Evolutionary conservation across 2,329 filamentous ascomycete genomes (phyloP).

Genomic region (Clarireedia paspali): DNA sequence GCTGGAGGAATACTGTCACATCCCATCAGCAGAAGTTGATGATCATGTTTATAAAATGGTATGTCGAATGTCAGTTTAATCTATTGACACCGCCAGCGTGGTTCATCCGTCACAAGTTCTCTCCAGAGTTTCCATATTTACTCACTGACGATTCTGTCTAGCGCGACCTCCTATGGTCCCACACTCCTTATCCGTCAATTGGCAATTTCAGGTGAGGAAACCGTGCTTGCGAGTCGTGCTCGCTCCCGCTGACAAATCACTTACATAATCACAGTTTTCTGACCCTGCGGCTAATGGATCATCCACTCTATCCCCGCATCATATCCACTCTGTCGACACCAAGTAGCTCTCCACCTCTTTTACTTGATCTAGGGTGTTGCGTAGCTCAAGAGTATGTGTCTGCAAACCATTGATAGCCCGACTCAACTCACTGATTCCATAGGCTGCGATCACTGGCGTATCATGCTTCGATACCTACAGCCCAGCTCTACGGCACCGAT

Average conservation of each 20-base stretch:
- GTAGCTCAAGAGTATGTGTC: slow-evolving; percentile 30
- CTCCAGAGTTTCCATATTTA: neutral
- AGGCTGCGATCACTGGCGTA: slow-evolving; percentile 30
- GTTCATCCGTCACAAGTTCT: too few species aligned
- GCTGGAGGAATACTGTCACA: slow-evolving; percentile 17
- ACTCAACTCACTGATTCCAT: neutral
- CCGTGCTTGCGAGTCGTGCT: slow-evolving; percentile 1
- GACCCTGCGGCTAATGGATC: slow-evolving; percentile 5
- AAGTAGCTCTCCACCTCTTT: neutral
- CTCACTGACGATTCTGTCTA: neutral
- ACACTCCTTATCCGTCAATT: slow-evolving; percentile 21
- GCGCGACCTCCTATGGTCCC: slow-evolving; percentile 18
- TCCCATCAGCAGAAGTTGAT: slow-evolving; percentile 12
- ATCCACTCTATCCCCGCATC: slow-evolving; percentile 10
- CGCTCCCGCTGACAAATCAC: neutral
- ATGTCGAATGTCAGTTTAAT: neutral
- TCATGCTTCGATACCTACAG: slow-evolving; percentile 29
- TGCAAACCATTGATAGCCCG: neutral
- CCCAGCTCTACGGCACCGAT: slow-evolving; percentile 30
- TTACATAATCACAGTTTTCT: neutral
- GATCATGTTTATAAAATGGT: slow-evolving; percentile 17
- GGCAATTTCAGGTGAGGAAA: slow-evolving; percentile 14
- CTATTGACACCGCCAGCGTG: neutral
- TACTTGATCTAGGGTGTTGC: slow-evolving; percentile 35
- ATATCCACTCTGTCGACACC: slow-evolving; percentile 2